A percentile compares a stretch with the other conserved stretches of the same genome.
These are phyloP conservation scores for Ballota nigra DNA, from an alignment of 257 asterid species.

Conservation along the genomic window DNA sequence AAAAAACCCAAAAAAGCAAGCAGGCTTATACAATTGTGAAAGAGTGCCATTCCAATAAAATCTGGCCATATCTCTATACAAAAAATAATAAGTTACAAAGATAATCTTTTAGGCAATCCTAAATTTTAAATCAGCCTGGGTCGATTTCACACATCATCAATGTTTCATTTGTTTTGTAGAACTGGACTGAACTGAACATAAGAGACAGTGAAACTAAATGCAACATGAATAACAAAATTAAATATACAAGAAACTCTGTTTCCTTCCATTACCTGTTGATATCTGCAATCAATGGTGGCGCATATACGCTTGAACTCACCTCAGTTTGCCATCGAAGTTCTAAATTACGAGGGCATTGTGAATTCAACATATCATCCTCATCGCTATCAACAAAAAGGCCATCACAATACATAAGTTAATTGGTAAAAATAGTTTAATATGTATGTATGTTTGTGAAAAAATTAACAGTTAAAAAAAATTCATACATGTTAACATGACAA, in stretches of 20 bases:
- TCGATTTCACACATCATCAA: neutral
- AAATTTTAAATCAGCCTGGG: neutral
- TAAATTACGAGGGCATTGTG: constrained; percentile 94
- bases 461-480: neutral
- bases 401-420: constrained; percentile 8
- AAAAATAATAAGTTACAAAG: neutral
- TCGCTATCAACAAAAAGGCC: constrained; percentile 44
- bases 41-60: neutral
- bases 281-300: constrained; percentile 91
- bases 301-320: constrained; percentile 97
- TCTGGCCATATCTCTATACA: neutral
- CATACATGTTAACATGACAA: neutral
- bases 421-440: neutral
- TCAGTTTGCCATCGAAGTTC: constrained; percentile 98
- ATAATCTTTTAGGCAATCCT: constrained; percentile 3
- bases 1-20: neutral
- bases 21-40: neutral
- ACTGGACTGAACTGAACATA: neutral
- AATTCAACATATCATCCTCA: constrained; percentile 86
- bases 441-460: neutral
- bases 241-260: neutral
- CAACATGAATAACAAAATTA: constrained; percentile 6
- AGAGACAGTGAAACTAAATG: neutral
- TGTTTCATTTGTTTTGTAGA: neutral
- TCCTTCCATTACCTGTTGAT: constrained; percentile 67